Conservation (phyloP, 2,329 filamentous ascomycete species). For the Teratosphaeria destructans region DNA sequence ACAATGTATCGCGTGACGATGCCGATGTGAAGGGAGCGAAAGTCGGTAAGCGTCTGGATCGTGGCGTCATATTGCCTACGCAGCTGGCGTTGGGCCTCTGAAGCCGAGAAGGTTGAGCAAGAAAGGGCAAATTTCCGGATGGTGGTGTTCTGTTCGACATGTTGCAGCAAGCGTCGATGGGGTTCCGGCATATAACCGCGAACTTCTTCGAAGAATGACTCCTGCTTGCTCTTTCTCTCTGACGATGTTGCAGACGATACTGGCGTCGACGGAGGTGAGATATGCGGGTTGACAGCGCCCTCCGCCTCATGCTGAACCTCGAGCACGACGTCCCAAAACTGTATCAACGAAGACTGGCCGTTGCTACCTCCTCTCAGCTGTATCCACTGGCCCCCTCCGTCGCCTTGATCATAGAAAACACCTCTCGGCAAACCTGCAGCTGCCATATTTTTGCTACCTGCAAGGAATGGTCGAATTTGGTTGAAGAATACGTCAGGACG, state of each 20-base stretch:
- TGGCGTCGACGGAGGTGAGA: neutral
- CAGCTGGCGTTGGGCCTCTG: constrained; percentile 17
- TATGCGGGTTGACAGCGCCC: constrained; percentile 3
- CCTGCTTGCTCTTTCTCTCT: neutral
- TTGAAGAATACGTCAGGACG: constrained; percentile 92
- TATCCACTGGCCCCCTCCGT: constrained; percentile 28
- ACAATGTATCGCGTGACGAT: constrained; percentile 46
- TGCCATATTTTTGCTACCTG: constrained; percentile 94
- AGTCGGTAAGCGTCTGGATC: constrained; percentile 34
- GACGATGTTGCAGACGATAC: neutral
- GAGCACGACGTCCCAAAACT: constrained; percentile 44
- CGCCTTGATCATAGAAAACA: constrained; percentile 70
- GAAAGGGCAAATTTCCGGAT: constrained; percentile 34
- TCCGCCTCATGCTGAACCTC: constrained; percentile 35
- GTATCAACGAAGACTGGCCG: constrained; percentile 44
- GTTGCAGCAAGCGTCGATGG: constrained; percentile 41
- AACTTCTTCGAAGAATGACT: constrained; percentile 33
- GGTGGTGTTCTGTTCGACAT: constrained; percentile 35
- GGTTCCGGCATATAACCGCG: constrained; percentile 45
- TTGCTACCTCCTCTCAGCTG: constrained; percentile 46
- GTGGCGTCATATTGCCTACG: constrained; percentile 37
- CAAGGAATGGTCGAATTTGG: constrained; percentile 88
- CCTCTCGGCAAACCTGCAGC: constrained; percentile 83
- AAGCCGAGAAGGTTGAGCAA: constrained; percentile 18
- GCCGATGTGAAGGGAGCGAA: constrained; percentile 43